These are phyloP conservation scores for Aspergillus calidoustus DNA, from an alignment of 2,329 filamentous ascomycete species.

Conservation along the genomic window DNA sequence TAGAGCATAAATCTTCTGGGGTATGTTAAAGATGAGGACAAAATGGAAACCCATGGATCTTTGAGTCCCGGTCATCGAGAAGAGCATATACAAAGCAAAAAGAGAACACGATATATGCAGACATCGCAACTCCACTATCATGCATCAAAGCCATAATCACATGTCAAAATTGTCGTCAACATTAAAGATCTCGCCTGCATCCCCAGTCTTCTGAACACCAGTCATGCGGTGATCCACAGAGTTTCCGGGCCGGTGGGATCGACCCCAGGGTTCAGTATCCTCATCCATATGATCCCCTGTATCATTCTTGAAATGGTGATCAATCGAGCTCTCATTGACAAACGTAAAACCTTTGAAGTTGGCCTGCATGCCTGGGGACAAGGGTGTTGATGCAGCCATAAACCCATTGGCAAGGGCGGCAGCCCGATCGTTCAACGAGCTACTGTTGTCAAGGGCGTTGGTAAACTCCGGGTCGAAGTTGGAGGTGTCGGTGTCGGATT, in stretches of 20 bases:
- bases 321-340: slow-evolving; percentile 95
- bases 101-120: slow-evolving; percentile 33
- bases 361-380: slow-evolving; percentile 94
- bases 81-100: slow-evolving; percentile 37
- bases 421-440: slow-evolving; percentile 88
- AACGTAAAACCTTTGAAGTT: slow-evolving; percentile 99
- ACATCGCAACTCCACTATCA: slow-evolving; percentile 45
- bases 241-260: slow-evolving; percentile 35
- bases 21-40: slow-evolving; percentile 18
- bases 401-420: slow-evolving; percentile 79
- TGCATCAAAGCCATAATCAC: slow-evolving; percentile 45
- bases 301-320: slow-evolving; percentile 57
- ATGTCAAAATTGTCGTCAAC: slow-evolving; percentile 52
- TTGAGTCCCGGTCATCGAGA: slow-evolving; percentile 26
- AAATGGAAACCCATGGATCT: slow-evolving; percentile 26
- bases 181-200: slow-evolving; percentile 48
- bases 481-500: slow-evolving; percentile 92
- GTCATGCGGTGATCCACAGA: slow-evolving; percentile 49
- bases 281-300: slow-evolving; percentile 49
- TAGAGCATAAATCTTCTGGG: slow-evolving; percentile 16
- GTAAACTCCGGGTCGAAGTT: slow-evolving; percentile 99
- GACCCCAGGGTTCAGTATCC: slow-evolving; percentile 41
- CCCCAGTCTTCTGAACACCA: slow-evolving; percentile 46
- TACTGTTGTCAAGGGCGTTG: slow-evolving; percentile 83
- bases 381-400: slow-evolving; percentile 84